Conservation (phyloP, 306 rosid species). For the Purshia tridentata region DNA sequence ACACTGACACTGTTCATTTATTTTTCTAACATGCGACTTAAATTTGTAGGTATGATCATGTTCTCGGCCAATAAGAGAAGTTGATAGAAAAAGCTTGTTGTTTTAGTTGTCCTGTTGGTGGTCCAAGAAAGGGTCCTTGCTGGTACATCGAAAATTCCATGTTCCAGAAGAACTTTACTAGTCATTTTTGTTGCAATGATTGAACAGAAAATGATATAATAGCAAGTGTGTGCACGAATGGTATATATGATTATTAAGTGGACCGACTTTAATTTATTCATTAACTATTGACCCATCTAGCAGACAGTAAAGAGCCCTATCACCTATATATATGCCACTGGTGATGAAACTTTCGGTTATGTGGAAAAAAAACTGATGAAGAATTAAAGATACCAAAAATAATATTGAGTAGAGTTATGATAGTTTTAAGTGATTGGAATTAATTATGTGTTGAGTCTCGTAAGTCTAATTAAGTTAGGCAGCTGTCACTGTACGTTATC, state of each 20-base stretch:
- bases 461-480: no score
- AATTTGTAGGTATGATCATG: no score
- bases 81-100: constrained; percentile 34
- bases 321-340: no score
- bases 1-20: no score
- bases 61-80: background rate
- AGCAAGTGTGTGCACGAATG: constrained; percentile 36
- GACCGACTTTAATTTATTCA: constrained; percentile 17
- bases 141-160: constrained; percentile 42
- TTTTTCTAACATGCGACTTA: no score
- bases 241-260: constrained; percentile 31
- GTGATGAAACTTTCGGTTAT: constrained; percentile 36
- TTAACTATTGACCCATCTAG: constrained; percentile 42
- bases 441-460: no score
- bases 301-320: constrained; percentile 48
- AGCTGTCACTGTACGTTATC: no score
- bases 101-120: constrained; percentile 18
- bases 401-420: no score
- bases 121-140: constrained; percentile 32
- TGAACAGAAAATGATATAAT: constrained; percentile 9
- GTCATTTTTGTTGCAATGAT: constrained; percentile 14
- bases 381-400: background rate
- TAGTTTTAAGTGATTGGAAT: no score
- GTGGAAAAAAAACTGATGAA: constrained; percentile 4
- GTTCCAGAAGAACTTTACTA: constrained; percentile 11